A percentile compares a stretch with the other conserved stretches of the same genome.
phyloP scores from a whole-genome alignment of 2,329 filamentous ascomycete species.

The Penicillium sp. region DNA sequence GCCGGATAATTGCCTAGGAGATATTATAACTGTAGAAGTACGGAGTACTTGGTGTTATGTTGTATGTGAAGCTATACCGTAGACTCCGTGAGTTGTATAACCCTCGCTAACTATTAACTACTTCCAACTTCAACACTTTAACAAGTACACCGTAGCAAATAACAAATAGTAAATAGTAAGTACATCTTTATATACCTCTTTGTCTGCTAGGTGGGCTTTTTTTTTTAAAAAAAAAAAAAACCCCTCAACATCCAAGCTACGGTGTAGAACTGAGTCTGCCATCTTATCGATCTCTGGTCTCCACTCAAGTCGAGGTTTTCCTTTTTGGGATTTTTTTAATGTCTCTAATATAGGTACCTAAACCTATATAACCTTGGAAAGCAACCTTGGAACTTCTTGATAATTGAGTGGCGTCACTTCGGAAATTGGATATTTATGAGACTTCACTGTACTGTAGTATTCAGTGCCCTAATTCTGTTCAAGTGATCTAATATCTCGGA shows the following conservation, averaged over 20 bases:
- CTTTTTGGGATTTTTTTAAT: background rate
- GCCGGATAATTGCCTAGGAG: slow-evolving; percentile 1
- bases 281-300: slow-evolving; percentile 10
- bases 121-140: background rate
- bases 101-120: background rate
- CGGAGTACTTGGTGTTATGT: background rate
- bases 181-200: background rate
- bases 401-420: no score
- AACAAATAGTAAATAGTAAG: background rate
- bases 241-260: background rate
- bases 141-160: no score
- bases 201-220: background rate
- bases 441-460: no score
- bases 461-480: background rate
- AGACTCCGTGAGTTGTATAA: background rate
- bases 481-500: background rate
- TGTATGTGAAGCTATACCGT: background rate
- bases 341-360: no score
- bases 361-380: no score
- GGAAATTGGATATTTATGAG: background rate
- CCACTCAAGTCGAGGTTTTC: background rate
- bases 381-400: no score
- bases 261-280: slow-evolving; percentile 12
- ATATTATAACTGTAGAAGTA: background rate
- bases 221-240: background rate